Percentiles rank a stretch among this genome's conserved stretches.
Conservation (phyloP, 495 filamentous ascomycete species). For the Copromyces sp. region DNA sequence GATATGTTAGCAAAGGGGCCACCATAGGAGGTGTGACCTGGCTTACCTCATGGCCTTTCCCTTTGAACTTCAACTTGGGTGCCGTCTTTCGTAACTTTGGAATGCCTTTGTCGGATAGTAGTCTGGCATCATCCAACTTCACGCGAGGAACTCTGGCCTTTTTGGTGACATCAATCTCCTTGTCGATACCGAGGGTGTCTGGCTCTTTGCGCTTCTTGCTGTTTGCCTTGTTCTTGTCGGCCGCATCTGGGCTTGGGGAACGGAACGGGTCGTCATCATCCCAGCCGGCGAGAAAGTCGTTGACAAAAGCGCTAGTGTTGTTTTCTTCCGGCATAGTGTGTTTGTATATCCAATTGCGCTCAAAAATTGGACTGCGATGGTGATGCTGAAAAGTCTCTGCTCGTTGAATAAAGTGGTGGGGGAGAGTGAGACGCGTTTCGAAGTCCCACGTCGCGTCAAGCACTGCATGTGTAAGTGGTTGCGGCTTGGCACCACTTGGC, state of each 20-base stretch:
- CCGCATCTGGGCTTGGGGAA: constrained; percentile 21
- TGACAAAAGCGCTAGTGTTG: not conserved
- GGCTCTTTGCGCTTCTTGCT: constrained; percentile 26
- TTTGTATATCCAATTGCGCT: not conserved
- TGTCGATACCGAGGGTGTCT: constrained; percentile 61
- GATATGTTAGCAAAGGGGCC: not conserved
- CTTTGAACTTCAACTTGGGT: constrained; percentile 69
- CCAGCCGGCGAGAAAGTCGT: constrained; percentile 10
- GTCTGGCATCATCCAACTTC: constrained; percentile 77
- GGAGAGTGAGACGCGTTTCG: not conserved
- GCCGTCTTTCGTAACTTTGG: constrained; percentile 67
- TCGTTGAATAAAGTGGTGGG: not conserved
- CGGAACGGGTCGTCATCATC: constrained; percentile 25
- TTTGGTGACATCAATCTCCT: constrained; percentile 72
- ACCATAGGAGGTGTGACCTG: not conserved
- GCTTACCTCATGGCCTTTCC: constrained; percentile 86
- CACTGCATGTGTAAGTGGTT: constrained; percentile 3
- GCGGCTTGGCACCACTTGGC: not conserved
- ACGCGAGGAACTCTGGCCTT: constrained; percentile 58
- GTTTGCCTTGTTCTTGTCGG: constrained; percentile 12
- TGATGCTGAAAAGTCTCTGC: not conserved
- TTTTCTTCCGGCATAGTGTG: not conserved
- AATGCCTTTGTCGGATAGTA: constrained; percentile 73
- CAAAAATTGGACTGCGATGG: not conserved
- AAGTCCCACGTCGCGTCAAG: not conserved